These are phyloP conservation scores for Sordariomycetes sp. DNA, from an alignment of 2,329 filamentous ascomycete genomes.

Conservation along the genomic window DNA sequence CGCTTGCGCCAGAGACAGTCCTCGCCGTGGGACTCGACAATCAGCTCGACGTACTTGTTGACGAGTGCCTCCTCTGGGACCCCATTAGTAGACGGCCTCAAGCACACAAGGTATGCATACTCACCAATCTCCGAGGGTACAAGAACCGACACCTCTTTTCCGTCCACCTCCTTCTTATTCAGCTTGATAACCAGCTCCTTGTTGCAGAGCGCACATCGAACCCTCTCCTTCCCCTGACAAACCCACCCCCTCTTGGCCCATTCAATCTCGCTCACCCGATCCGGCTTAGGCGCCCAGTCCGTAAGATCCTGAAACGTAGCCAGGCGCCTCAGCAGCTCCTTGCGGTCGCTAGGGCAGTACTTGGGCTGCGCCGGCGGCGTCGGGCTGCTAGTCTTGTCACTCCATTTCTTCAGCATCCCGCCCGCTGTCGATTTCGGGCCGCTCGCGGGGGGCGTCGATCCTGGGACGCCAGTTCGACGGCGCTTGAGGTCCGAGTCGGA, in stretches of 20 bases:
- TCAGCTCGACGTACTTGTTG: conserved; percentile 59
- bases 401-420: conserved; percentile 26
- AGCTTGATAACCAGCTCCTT: conserved; percentile 75
- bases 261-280: conserved; percentile 73
- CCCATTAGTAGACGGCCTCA: conserved; percentile 9
- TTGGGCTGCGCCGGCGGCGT: conserved; percentile 33
- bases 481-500: conserved; percentile 24
- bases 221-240: conserved; percentile 70
- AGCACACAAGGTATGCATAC: conserved; percentile 2
- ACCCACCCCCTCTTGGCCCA: conserved; percentile 94
- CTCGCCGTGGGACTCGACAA: conserved; percentile 63
- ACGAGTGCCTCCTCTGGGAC: conserved; percentile 50
- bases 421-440: conserved; percentile 20
- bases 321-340: conserved; percentile 66
- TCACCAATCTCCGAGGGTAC: conserved; percentile 45
- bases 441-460: conserved; percentile 18
- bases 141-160: conserved; percentile 37
- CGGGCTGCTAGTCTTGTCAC: conserved; percentile 11
- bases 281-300: conserved; percentile 86
- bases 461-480: conserved; percentile 32
- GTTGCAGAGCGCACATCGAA: conserved; percentile 75
- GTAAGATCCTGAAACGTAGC: conserved; percentile 85
- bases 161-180: conserved; percentile 43
- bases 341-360: conserved; percentile 78
- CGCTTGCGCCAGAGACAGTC: conserved; percentile 76